Evolutionary conservation across 257 asterid species (phyloP), one percentile per base, ranked within the genome.

Genomic region (Nicotiana otophora): DNA sequence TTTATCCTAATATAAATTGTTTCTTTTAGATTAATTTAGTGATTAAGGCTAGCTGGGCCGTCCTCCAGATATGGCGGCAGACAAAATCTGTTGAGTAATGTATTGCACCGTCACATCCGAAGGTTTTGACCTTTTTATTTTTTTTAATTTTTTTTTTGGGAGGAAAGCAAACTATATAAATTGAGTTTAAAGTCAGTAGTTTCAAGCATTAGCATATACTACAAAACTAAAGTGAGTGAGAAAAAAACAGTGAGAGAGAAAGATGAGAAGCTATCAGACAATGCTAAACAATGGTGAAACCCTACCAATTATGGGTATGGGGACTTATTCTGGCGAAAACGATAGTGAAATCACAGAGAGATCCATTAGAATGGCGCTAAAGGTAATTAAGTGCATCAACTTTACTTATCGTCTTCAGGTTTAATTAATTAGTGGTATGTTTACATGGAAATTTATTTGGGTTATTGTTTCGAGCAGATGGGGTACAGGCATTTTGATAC

Each of bases 401-500:
- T 10, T 7, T 42, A 9, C 51, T 42, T 42, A 5, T 72, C 28
- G 46, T 53, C 65, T 42, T 74, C 10, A 11, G 26, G 33, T 26
- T 78, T 31, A 1, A 6, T 11, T 20, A 15, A 10, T 78, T 30
- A 20, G 12, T 57, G 31, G 28, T 78, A 34, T 20, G 1, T 5
- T 28, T 10, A 3, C 17, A 23, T 62, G 7, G 10, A 34, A 5
- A 23, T 67, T 5, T 5, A 23, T 3, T 66, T 81, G 76, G 51
- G 10, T 2, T 20, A 53, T 65, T 16, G 10, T 33, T 61, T 80
- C 7, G 46, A 19, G 60, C 91, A 94, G 98, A 87, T 90, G 92
- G 97, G 98, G 1, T 95, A 92, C 82, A 83, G 85, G n/a, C 98
- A 93, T 76, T 95, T 95, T 16, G 98, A 95, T 86, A 93, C 98